Base-by-base conservation (phyloP, 2,329 filamentous ascomycete genomes). In the Pseudogymnoascus sp. region DNA sequence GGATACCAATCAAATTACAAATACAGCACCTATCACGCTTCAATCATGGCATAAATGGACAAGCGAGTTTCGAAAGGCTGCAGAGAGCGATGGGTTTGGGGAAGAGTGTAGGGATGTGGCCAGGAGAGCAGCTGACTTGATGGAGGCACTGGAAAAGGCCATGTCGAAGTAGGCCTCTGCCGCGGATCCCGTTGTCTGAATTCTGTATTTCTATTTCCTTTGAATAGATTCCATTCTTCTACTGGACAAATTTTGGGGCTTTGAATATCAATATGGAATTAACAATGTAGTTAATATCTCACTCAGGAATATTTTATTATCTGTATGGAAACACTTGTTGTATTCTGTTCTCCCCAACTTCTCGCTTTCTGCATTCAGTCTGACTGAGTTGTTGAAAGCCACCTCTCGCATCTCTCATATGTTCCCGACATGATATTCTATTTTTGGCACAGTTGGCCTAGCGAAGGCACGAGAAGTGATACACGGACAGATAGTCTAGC, bases 51-150 rank as follows among this genome's bases (percentile, higher is more conserved):
- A 28, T n/a, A 28, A 2, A 15, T 47, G 22, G 41, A 11, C 22
- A 4, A 3, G 6, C 22, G 41, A 47, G 22, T 47, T 47, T 47
- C 12, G 12, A 47, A 28, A 47, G 22, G 22, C 36, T 28, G n/a
- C 47, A 15, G 22, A 37, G 11, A 6, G 5, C 8, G 12, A 37
- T 30, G 33, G 36, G 15, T n/a, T 28, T 12, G 20, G 30, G 20
- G 25, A 25, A 18, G 35, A 25, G 14, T 38, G 30, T 37, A 58
- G 20, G 59, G 36, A 12, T 36, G 36, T 36, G n/a, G 58, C 25
- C 2, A 28, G 18, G 20, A 20, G 36, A 62, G 58, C 61, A 60
- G 33, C 38, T 50, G 20, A 62, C 59, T 36, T 62, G 18, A 30
- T 30, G 20, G 38, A 60, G 50, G 38, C 20, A 37, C 36, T 50